Evolutionary conservation across 2,329 filamentous ascomycete genomes (phyloP).

Genomic region (Diaporthe citri): DNA sequence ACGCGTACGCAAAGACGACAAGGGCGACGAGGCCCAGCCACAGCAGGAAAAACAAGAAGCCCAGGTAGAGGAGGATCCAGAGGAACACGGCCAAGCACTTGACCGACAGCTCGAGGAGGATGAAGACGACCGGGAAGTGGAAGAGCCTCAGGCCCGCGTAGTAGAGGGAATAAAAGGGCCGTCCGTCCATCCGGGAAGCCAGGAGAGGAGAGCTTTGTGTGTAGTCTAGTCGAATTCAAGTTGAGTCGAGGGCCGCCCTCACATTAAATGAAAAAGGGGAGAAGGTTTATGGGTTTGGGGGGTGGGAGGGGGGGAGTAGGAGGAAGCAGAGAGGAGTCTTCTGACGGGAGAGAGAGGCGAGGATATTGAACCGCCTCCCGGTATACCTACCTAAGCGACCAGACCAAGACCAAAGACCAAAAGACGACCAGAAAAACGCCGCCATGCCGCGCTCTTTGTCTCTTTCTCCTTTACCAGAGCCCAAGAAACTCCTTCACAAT

Average conservation of each 20-base stretch:
- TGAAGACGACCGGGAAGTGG: neutral
- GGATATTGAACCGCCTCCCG: neutral
- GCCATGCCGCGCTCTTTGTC: neutral
- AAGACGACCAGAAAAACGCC: neutral
- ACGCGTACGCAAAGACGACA: no score
- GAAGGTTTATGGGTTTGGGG: neutral
- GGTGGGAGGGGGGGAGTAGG: neutral
- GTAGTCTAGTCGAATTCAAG: neutral
- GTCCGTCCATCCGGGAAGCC: neutral
- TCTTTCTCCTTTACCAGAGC: constrained; percentile 10
- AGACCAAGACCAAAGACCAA: neutral
- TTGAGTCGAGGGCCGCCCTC: neutral
- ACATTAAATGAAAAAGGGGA: neutral
- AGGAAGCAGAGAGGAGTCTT: neutral
- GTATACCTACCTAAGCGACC: constrained; percentile 21
- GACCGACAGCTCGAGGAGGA: no score
- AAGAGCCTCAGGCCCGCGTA: neutral
- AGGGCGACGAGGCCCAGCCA: no score
- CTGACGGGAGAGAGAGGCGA: neutral
- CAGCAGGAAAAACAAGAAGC: no score
- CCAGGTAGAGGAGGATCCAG: no score
- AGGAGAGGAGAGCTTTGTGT: no score
- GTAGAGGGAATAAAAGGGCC: neutral
- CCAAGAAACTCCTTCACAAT: constrained; percentile 1
- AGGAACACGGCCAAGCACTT: no score